Percentiles rank a stretch among this genome's conserved stretches.
phyloP scores from a whole-genome alignment of 805 yeast genomes.

The Monosporozyma unispora region DNA sequence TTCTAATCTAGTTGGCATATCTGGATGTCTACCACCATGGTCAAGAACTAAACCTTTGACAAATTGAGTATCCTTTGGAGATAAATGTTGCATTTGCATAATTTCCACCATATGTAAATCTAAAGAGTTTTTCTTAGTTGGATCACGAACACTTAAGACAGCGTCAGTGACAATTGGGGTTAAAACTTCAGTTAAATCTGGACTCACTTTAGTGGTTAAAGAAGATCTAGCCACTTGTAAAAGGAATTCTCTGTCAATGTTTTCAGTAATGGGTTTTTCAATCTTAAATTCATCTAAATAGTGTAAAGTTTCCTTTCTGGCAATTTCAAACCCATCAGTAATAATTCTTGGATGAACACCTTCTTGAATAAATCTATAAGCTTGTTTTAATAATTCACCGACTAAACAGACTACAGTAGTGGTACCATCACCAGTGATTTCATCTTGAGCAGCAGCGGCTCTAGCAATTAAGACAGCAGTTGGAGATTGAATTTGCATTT shows the following conservation, averaged over 20 bases:
- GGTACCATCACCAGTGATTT: constrained; percentile 98
- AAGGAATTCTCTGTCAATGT: constrained; percentile 76
- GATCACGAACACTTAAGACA: constrained; percentile 64
- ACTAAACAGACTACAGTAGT: constrained; percentile 90
- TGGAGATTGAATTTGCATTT: constrained; percentile 94
- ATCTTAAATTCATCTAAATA: constrained; percentile 61
- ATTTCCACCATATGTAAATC: constrained; percentile 97
- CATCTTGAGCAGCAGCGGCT: constrained; percentile 98
- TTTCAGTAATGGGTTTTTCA: constrained; percentile 31
- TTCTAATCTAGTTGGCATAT: constrained; percentile 84
- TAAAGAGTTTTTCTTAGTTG: constrained; percentile 36
- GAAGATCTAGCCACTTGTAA: constrained; percentile 90
- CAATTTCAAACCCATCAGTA: constrained; percentile 90
- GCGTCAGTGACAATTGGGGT: constrained; percentile 97
- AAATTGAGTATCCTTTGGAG: constrained; percentile 73
- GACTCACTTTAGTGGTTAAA: constrained; percentile 73
- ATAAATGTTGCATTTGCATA: constrained; percentile 94
- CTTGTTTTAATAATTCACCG: constrained; percentile 90
- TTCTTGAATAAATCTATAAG: constrained; percentile 82
- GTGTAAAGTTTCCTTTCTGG: constrained; percentile 65
- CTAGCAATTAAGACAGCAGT: constrained; percentile 89
- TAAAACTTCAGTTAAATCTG: constrained; percentile 67
- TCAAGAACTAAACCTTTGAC: constrained; percentile 87
- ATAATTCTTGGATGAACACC: constrained; percentile 94
- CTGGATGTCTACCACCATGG: constrained; percentile 99